Conservation (phyloP, 2,329 filamentous ascomycete genomes). For the Colletotrichum zoysiae region DNA sequence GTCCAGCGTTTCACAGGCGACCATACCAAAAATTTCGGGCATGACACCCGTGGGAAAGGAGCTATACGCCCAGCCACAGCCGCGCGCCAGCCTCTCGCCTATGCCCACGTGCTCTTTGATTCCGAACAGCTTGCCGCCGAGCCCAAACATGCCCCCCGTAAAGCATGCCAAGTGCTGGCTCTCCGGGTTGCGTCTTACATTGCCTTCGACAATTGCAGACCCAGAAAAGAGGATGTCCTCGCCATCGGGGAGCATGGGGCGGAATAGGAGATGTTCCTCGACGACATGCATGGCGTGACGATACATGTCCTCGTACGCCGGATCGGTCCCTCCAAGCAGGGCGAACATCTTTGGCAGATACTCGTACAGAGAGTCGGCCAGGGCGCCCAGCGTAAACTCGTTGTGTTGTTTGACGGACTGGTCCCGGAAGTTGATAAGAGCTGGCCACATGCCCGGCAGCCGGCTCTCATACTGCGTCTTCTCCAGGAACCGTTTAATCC, state of each 20-base stretch:
- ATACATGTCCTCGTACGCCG: constrained; percentile 70
- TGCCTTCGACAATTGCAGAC: constrained; percentile 45
- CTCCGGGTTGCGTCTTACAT: constrained; percentile 47
- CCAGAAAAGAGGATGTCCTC: constrained; percentile 71
- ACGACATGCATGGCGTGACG: constrained; percentile 66
- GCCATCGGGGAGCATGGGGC: constrained; percentile 74
- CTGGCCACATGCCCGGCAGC: constrained; percentile 81
- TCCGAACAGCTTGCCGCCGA: constrained; percentile 60
- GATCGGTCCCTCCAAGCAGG: constrained; percentile 67
- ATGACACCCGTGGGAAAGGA: constrained; percentile 63
- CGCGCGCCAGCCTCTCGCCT: constrained; percentile 61
- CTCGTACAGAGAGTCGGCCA: constrained; percentile 58
- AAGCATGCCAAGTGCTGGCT: constrained; percentile 65
- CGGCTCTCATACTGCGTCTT: constrained; percentile 74
- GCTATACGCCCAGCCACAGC: constrained; percentile 65
- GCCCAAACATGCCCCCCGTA: constrained; percentile 63
- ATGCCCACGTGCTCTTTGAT: constrained; percentile 57
- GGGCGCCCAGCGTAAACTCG: constrained; percentile 54
- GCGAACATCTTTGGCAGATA: constrained; percentile 62
- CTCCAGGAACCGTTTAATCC: constrained; percentile 76
- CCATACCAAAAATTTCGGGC: constrained; percentile 63
- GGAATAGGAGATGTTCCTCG: constrained; percentile 70
- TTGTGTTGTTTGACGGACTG: constrained; percentile 52
- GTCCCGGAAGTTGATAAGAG: constrained; percentile 70
- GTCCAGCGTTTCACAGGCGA: constrained; percentile 54